Conservation (phyloP, 345 rosid genomes). For the Pistacia atlantica region DNA sequence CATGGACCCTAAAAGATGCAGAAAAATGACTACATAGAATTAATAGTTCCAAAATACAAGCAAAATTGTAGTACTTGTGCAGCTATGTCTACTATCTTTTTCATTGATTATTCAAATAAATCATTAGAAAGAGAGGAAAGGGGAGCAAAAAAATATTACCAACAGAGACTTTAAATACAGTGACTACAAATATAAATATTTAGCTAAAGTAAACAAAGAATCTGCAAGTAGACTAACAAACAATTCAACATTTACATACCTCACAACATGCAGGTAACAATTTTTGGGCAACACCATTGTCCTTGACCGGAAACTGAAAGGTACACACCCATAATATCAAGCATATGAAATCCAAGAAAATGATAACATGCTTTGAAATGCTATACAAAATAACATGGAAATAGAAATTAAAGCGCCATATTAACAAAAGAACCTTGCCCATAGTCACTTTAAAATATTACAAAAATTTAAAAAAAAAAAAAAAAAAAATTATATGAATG, state of each 20-base stretch:
- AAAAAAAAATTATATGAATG: too few relatives aligned
- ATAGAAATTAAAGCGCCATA: neutral
- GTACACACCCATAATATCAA: constrained; percentile 27
- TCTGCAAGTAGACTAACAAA: neutral
- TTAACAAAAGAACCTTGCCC: neutral
- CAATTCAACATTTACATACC: constrained; percentile 41
- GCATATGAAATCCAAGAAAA: constrained; percentile 14
- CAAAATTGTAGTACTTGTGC: neutral
- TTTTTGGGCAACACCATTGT: constrained; percentile 65
- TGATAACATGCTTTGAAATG: neutral
- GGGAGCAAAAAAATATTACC: neutral
- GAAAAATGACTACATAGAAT: neutral
- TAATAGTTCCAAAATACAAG: neutral
- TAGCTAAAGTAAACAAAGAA: neutral
- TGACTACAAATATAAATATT: neutral
- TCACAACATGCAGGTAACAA: constrained; percentile 77
- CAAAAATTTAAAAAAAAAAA: neutral
- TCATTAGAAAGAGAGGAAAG: neutral
- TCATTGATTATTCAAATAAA: neutral
- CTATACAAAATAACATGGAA: neutral
- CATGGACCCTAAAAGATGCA: neutral
- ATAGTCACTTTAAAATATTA: neutral
- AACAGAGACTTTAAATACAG: neutral
- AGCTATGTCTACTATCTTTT: neutral
- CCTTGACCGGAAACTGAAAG: constrained; percentile 54